Evolutionary conservation across 148 eudicot species (phyloP).

Genomic region (Rhododendron ferrugineum): DNA sequence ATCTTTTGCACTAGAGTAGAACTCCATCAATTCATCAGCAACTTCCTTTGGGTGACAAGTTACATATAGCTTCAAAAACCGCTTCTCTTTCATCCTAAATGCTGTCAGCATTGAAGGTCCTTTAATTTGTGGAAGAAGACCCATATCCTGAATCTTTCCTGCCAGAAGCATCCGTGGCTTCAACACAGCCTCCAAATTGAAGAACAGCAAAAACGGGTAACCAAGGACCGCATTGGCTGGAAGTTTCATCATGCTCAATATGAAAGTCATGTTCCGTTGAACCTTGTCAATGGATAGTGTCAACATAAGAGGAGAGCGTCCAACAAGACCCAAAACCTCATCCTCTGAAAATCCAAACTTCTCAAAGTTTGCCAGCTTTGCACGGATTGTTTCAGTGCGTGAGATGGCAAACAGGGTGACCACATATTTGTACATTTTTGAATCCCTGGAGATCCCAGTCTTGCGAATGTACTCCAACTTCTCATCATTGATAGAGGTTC

Average conservation of each 20-base stretch:
- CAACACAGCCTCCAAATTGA: slow-evolving; percentile 49
- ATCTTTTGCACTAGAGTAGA: slow-evolving; percentile 40
- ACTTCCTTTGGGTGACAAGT: slow-evolving; percentile 44
- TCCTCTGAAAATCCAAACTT: slow-evolving; percentile 66
- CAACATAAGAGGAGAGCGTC: slow-evolving; percentile 52
- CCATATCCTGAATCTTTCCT: slow-evolving; percentile 52
- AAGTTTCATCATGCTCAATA: slow-evolving; percentile 53
- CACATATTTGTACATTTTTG: slow-evolving; percentile 72
- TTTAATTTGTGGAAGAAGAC: slow-evolving; percentile 43
- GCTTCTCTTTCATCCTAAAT: slow-evolving; percentile 59
- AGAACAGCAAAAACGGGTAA: slow-evolving; percentile 47
- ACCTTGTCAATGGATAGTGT: slow-evolving; percentile 64
- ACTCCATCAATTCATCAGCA: slow-evolving; percentile 39
- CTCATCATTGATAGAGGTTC: slow-evolving; percentile 44
- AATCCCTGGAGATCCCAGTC: slow-evolving; percentile 45
- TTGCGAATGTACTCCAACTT: slow-evolving; percentile 56
- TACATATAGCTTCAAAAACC: slow-evolving; percentile 46
- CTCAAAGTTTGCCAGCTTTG: slow-evolving; percentile 59
- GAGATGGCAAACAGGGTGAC: slow-evolving; percentile 59
- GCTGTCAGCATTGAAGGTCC: slow-evolving; percentile 51
- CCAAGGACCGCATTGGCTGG: slow-evolving; percentile 32
- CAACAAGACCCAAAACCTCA: slow-evolving; percentile 49
- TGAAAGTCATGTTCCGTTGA: slow-evolving; percentile 71
- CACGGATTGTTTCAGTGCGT: slow-evolving; percentile 58
- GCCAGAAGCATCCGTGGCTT: slow-evolving; percentile 56